Percentiles rank a stretch among this genome's conserved stretches.
Evolutionary conservation across 139 green algal genomes (phyloP).

Genomic region (Chlamydomonas schloesseri): DNA sequence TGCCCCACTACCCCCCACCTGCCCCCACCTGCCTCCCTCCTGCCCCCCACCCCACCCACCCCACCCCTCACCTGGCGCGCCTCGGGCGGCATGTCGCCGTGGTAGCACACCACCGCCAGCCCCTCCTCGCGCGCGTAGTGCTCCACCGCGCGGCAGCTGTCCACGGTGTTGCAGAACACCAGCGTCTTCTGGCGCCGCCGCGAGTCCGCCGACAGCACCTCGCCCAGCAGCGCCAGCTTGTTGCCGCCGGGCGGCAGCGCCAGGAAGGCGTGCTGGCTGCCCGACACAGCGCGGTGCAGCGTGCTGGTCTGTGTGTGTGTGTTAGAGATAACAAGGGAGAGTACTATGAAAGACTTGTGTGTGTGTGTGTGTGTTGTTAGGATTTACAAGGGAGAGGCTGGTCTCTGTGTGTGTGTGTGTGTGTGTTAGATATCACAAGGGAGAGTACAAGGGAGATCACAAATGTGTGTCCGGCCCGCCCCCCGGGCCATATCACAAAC

Average conservation of each 20-base stretch:
- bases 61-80: slow-evolving; percentile 51
- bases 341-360: too few relatives aligned
- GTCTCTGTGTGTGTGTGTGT: too few relatives aligned
- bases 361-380: not conserved
- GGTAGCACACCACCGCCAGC: slow-evolving; percentile 88
- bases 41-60: not conserved
- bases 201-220: slow-evolving; percentile 73
- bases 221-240: slow-evolving; percentile 85
- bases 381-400: not conserved
- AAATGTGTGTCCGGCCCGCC: too few relatives aligned
- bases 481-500: too few relatives aligned
- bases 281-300: slow-evolving; percentile 84
- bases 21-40: too few relatives aligned
- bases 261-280: slow-evolving; percentile 88
- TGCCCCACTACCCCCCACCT: not conserved
- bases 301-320: slow-evolving; percentile 71
- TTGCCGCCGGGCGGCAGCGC: slow-evolving; percentile 70
- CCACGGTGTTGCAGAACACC: slow-evolving; percentile 97
- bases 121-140: slow-evolving; percentile 82
- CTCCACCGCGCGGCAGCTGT: slow-evolving; percentile 90
- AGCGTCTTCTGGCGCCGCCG: slow-evolving; percentile 61
- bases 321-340: too few relatives aligned
- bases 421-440: too few relatives aligned
- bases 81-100: slow-evolving; percentile 85
- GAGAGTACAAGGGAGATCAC: too few relatives aligned